A percentile compares a stretch with the other conserved stretches of the same genome.
Conservation (phyloP, 305 asterid species). For the Fraxinus sp. region DNA sequence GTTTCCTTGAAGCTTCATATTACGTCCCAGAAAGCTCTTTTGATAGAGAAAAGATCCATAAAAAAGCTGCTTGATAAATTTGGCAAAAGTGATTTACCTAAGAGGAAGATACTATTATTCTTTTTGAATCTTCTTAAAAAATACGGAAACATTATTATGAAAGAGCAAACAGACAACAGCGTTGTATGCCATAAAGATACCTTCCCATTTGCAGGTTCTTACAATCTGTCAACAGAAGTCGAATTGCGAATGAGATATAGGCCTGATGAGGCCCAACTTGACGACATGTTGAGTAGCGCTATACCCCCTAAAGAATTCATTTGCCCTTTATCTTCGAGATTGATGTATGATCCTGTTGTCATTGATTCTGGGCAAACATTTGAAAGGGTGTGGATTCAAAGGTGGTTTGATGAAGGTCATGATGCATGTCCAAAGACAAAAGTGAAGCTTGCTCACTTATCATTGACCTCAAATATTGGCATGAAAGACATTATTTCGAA, state of each 20-base stretch:
- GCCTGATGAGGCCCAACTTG: conserved; percentile 31
- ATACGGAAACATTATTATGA: conserved; percentile 47
- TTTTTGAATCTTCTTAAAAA: conserved; percentile 54
- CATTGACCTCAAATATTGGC: conserved; percentile 39
- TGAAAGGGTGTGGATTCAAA: conserved; percentile 54
- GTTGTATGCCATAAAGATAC: conserved; percentile 31
- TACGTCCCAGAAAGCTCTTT: conserved; percentile 58
- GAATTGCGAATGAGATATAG: conserved; percentile 26
- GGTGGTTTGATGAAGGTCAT: conserved; percentile 58
- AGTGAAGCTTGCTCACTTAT: conserved; percentile 32
- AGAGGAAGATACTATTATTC: conserved; percentile 54
- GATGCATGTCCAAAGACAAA: conserved; percentile 47
- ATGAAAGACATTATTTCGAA: conserved; percentile 43
- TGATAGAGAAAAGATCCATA: conserved; percentile 70
- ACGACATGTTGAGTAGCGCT: conserved; percentile 19
- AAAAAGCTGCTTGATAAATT: conserved; percentile 48
- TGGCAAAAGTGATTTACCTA: conserved; percentile 43
- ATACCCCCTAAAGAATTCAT: conserved; percentile 40
- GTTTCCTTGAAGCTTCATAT: conserved; percentile 54
- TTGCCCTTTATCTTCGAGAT: conserved; percentile 48
- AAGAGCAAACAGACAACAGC: conserved; percentile 34
- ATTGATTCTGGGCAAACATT: conserved; percentile 54
- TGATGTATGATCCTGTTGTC: conserved; percentile 56
- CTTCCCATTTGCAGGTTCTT: conserved; percentile 30
- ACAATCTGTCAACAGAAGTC: conserved; percentile 27